Base-by-base conservation (phyloP, 345 rosid genomes). In the Arabidopsis suecica region DNA sequence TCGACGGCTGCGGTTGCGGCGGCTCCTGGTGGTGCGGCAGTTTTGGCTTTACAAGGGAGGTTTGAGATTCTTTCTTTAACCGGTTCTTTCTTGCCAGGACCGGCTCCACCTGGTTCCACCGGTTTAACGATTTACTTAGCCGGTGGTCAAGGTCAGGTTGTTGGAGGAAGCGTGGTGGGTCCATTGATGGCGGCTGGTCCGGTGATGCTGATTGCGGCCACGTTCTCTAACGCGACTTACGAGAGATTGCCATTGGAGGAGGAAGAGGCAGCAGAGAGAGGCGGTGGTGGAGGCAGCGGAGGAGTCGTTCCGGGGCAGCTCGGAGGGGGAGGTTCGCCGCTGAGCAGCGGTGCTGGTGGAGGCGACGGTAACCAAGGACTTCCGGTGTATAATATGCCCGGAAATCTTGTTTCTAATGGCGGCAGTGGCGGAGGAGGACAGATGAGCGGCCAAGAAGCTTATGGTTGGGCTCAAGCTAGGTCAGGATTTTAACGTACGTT, bases 371-470 rank as follows among this genome's bases (percentile, higher is more conserved):
- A 86, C 14, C 81, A 69, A 54, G 83, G 85, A 14, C 71, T 87
- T 71, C 83, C 86, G 5, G 82, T 76, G 55, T 93, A 81, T 47
- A 89, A 81, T 81, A 77, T 83, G 83, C 88, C 84, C 5, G 86
- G 95, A 61, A 92, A 85, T 81, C 84, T 88, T 78, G 82, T 85
- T 60, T 79, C 90, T n/a, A 91, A 86, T 57, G 74, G 73, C 0
- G 78, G 78, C 13, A 28, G 69, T 2, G 79, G 79, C 0, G 81
- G 78, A 48, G 91, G 88, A 58, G 88, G 84, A 44, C 90, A 76
- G 53, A 63, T 76, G 78, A 63, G 83, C 72, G 84, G 72, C 37
- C 83, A 80, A 72, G 93, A 84, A 42, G 84, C 81, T 66, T 88
- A 81, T 73, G 86, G 80, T 44, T 84, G 88, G 89, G 72, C 73